A percentile compares a stretch with the other conserved stretches of the same genome.
These are phyloP conservation scores for Nitzschia sp. DNA, from an alignment of 108 stramenopile species.

Conservation along the genomic window DNA sequence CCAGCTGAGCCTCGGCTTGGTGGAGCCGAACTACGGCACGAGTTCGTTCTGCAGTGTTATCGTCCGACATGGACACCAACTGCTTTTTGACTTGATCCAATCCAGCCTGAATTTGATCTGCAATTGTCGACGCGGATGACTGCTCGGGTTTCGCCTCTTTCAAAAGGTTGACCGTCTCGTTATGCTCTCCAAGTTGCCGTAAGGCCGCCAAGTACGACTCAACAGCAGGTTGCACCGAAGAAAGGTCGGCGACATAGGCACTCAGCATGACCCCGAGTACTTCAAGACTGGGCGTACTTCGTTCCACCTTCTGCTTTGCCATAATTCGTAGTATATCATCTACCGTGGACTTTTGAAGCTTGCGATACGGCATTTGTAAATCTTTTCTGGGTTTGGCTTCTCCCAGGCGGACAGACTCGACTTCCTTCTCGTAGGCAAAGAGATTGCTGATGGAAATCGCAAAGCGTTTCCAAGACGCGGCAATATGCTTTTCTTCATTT, in stretches of 20 bases:
- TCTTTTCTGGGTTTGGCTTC: slow-evolving; percentile 42
- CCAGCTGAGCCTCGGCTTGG: slow-evolving; percentile 14
- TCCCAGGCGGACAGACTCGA: slow-evolving; percentile 65
- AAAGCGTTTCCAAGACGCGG: slow-evolving; percentile 72
- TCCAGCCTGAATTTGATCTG: slow-evolving; percentile 27
- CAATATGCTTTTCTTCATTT: slow-evolving; percentile 62
- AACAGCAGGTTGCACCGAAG: slow-evolving; percentile 68
- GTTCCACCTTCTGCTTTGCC: slow-evolving; percentile 68
- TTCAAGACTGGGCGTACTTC: slow-evolving; percentile 52
- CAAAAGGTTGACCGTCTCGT: slow-evolving; percentile 18
- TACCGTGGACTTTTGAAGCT: slow-evolving; percentile 61
- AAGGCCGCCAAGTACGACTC: slow-evolving; percentile 60
- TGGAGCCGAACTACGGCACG: slow-evolving; percentile 7
- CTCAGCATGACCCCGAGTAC: slow-evolving; percentile 54
- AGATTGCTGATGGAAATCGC: slow-evolving; percentile 71
- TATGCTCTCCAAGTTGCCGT: slow-evolving; percentile 10
- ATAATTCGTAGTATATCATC: slow-evolving; percentile 69
- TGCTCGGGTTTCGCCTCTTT: not conserved
- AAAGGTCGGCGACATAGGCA: slow-evolving; percentile 76
- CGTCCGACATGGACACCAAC: slow-evolving; percentile 2
- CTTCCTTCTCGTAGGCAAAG: slow-evolving; percentile 80
- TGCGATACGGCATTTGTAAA: slow-evolving; percentile 70
- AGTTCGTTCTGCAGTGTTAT: not conserved
- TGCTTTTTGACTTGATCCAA: slow-evolving; percentile 34
- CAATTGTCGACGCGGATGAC: not conserved